A percentile compares a stretch with the other conserved stretches of the same genome.
phyloP scores from a whole-genome alignment of 768 basidiomycete species.

The Asterophora parasitica region DNA sequence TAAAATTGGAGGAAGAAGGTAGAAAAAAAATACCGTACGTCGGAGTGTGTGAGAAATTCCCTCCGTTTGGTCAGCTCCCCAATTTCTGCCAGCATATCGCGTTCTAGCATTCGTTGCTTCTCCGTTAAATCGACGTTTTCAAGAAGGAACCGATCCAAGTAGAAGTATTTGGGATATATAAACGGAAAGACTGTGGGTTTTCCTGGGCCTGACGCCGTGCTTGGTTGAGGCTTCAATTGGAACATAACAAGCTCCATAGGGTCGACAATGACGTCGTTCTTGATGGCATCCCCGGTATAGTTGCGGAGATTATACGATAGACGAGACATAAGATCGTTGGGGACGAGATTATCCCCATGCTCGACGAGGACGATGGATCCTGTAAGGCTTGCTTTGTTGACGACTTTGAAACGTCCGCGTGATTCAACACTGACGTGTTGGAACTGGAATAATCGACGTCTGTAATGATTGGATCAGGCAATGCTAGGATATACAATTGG shows the following conservation, averaged over 20 bases:
- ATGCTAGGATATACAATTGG: not conserved
- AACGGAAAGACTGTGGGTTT: constrained; percentile 39
- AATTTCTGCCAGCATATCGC: constrained; percentile 43
- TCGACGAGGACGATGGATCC: constrained; percentile 52
- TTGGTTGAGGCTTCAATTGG: constrained; percentile 27
- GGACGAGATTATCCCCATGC: constrained; percentile 33
- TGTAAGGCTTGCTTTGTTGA: constrained; percentile 21
- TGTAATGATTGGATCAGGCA: constrained; percentile 10
- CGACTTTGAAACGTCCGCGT: constrained; percentile 19
- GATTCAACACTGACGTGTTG: constrained; percentile 44
- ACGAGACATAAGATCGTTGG: constrained; percentile 57
- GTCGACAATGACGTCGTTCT: constrained; percentile 55
- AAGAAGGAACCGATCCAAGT: constrained; percentile 67
- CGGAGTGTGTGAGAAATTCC: constrained; percentile 42
- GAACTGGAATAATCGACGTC: constrained; percentile 49
- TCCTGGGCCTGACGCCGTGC: constrained; percentile 13
- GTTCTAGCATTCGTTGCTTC: constrained; percentile 31
- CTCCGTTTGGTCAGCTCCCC: constrained; percentile 41
- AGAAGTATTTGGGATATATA: constrained; percentile 59
- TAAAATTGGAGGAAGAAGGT: not conserved
- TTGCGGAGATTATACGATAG: constrained; percentile 38
- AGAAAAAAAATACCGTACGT: constrained; percentile 39
- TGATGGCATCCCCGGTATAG: constrained; percentile 26
- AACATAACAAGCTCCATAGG: constrained; percentile 65
- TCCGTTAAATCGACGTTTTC: constrained; percentile 47